Conservation (phyloP, 2,329 filamentous ascomycete genomes). For the Plectosphaerella cucumerina region DNA sequence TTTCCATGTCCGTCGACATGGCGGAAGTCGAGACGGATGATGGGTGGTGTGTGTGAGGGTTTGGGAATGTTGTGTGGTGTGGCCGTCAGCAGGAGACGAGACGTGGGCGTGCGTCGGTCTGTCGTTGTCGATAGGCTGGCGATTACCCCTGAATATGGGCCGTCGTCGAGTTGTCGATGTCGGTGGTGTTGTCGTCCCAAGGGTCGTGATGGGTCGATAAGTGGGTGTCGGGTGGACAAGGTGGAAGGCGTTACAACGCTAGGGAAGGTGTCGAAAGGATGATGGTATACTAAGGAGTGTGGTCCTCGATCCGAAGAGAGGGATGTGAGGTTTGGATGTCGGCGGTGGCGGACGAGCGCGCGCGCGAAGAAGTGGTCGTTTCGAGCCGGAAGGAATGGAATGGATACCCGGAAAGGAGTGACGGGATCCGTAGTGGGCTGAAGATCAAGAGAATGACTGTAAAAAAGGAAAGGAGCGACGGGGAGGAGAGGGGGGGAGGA, state of each 20-base stretch:
- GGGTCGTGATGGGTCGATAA: slow-evolving; percentile 5
- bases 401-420: slow-evolving; percentile 47
- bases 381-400: slow-evolving; percentile 33
- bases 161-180: neutral
- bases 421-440: slow-evolving; percentile 38
- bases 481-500: slow-evolving; percentile 28
- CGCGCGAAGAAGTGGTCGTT: slow-evolving; percentile 15
- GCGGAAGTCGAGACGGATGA: neutral
- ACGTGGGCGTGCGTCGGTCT: slow-evolving; percentile 2
- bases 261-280: slow-evolving; percentile 8
- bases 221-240: neutral
- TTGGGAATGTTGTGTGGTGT: slow-evolving; percentile 1
- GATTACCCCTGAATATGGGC: neutral
- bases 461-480: slow-evolving; percentile 33
- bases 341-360: slow-evolving; percentile 3
- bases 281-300: slow-evolving; percentile 17
- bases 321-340: slow-evolving; percentile 12
- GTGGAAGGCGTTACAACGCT: slow-evolving; percentile 5
- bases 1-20: slow-evolving; percentile 1
- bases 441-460: slow-evolving; percentile 49
- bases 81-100: slow-evolving; percentile 8
- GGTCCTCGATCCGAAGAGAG: slow-evolving; percentile 13
- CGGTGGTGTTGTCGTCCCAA: neutral
- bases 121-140: neutral
- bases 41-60: no score